Evolutionary conservation across 495 filamentous ascomycete species (phyloP), one percentile per base, ranked within the genome.

Genomic region (Alectoria sarmentosa): DNA sequence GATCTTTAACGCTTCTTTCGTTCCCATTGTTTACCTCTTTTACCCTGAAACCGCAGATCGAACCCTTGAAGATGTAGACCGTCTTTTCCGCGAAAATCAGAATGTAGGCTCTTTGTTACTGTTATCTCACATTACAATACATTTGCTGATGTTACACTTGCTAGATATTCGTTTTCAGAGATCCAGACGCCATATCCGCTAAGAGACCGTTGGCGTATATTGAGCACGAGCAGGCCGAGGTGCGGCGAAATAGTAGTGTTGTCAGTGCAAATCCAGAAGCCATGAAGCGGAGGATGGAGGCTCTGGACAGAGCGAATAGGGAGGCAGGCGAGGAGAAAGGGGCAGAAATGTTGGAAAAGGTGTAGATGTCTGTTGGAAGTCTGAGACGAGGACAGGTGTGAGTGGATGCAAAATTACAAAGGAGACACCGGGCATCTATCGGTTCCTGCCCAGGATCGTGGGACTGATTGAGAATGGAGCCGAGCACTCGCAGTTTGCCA

Each of bases 11-110:
- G 73, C 74, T 34, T 70, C 74, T 38, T 85, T 89, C 76, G 80
- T 88, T 7, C 84, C 84, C 1, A 79, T 87, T 68, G 80, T 88
- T 11, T 89, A 83, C 72, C 81, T 88, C 69, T 80, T 81, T 73
- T 88, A 83, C 71, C 86, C 85, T 9, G 87, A 89, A 73, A 88
- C 87, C 13, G 75, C 78, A 21, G 76, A 74, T 6, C 78, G 80
- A 26, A 75, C 73, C 8, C 75, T 83, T 6, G 81, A 83, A 67
- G 80, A 82, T 58, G 73, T 82, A 46, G 81, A 82, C 48, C 73
- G 73, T 37, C 75, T 80, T 57, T 83, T 82, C 67, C 67, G 71
- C 28, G 74, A 76, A 14, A 72, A 76, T 65, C 69, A 69, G 11
- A 61, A 65, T 17, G 52, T 55, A 34, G 52, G 52, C 34, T 34